A percentile compares a stretch with the other conserved stretches of the same genome.
phyloP scores from a whole-genome alignment of 495 filamentous ascomycete species.

The Recurvomyces mirabilis region DNA sequence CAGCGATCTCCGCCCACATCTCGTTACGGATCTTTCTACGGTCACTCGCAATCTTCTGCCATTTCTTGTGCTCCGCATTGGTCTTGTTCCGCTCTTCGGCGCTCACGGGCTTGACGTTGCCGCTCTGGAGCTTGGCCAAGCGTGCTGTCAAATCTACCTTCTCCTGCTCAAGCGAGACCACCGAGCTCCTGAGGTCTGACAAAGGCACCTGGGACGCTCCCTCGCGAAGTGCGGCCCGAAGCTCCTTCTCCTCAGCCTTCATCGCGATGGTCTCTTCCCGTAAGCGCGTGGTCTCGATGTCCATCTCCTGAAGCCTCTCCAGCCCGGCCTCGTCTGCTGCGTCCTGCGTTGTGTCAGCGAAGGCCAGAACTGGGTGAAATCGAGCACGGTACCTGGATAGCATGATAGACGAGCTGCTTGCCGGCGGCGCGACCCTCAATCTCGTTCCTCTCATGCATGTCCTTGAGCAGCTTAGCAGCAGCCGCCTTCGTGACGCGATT shows the following conservation, averaged over 20 bases:
- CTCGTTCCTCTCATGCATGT: slow-evolving; percentile 48
- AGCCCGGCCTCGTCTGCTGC: slow-evolving; percentile 34
- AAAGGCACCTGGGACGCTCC: slow-evolving; percentile 42
- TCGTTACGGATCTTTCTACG: slow-evolving; percentile 38
- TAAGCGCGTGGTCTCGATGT: slow-evolving; percentile 40
- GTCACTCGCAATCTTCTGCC: slow-evolving; percentile 36
- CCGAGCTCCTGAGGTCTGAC: slow-evolving; percentile 37
- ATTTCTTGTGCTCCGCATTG: slow-evolving; percentile 41
- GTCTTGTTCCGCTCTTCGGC: slow-evolving; percentile 38
- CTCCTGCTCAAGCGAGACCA: slow-evolving; percentile 38
- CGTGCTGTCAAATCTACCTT: slow-evolving; percentile 33
- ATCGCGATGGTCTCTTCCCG: slow-evolving; percentile 38
- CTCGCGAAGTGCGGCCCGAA: slow-evolving; percentile 37
- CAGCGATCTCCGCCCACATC: slow-evolving; percentile 28
- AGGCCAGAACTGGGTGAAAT: not conserved
- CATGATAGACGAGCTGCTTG: slow-evolving; percentile 55
- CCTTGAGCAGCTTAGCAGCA: slow-evolving; percentile 51
- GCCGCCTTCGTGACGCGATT: slow-evolving; percentile 57
- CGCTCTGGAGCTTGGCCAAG: slow-evolving; percentile 32
- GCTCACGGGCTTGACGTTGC: slow-evolving; percentile 35
- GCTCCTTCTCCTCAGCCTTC: slow-evolving; percentile 42
- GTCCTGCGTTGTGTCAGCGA: slow-evolving; percentile 24
- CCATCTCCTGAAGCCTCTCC: slow-evolving; percentile 38
- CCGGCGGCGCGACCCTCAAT: slow-evolving; percentile 49
- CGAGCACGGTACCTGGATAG: slow-evolving; percentile 34